These are phyloP conservation scores for Pythium plurisporium DNA, from an alignment of 352 stramenopile species.

Conservation along the genomic window DNA sequence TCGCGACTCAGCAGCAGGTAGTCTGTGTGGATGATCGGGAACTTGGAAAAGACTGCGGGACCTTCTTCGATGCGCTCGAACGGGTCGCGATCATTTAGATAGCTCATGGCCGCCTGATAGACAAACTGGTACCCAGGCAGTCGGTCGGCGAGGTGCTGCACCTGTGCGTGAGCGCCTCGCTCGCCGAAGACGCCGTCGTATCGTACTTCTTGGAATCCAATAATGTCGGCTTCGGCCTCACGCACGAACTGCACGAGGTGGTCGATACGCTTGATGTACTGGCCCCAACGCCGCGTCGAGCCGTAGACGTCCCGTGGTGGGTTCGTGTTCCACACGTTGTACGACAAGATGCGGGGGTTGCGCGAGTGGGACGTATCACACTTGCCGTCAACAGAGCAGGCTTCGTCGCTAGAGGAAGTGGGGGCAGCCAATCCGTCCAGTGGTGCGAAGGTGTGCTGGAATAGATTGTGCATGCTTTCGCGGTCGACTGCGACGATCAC, in stretches of 20 bases:
- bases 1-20: slow-evolving; percentile 78
- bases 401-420: background rate
- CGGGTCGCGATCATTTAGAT: slow-evolving; percentile 49
- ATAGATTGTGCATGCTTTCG: slow-evolving; percentile 61
- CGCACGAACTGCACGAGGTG: slow-evolving; percentile 60
- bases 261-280: slow-evolving; percentile 75
- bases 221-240: slow-evolving; percentile 49
- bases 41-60: slow-evolving; percentile 72
- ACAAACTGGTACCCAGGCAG: slow-evolving; percentile 79
- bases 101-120: slow-evolving; percentile 85
- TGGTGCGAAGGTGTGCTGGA: slow-evolving; percentile 59
- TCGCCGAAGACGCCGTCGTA: slow-evolving; percentile 76
- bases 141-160: slow-evolving; percentile 63
- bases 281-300: slow-evolving; percentile 42
- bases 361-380: background rate
- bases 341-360: slow-evolving; percentile 68
- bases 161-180: slow-evolving; percentile 58
- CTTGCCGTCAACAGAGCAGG: background rate
- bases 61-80: slow-evolving; percentile 85
- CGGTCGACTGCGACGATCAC: slow-evolving; percentile 69
- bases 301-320: slow-evolving; percentile 67
- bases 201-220: slow-evolving; percentile 87
- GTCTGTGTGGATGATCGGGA: slow-evolving; percentile 74
- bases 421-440: slow-evolving; percentile 20
- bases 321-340: slow-evolving; percentile 91